Conservation (phyloP, 2,329 filamentous ascomycete species). For the Albifimbria verrucaria region DNA sequence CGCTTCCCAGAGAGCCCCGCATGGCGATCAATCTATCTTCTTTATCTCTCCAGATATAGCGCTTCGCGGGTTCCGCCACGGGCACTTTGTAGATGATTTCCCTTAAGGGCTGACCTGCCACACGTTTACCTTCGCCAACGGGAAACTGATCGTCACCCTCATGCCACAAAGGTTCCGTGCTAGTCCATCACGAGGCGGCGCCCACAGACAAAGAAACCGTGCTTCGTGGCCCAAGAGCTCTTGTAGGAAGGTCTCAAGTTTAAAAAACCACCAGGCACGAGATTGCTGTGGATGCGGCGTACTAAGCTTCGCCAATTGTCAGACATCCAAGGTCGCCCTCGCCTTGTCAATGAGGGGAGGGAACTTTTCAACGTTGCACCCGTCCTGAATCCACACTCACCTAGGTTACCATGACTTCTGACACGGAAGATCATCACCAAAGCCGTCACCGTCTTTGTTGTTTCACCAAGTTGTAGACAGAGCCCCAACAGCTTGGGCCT, state of each 20-base stretch:
- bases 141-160: background rate
- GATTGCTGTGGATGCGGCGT: background rate
- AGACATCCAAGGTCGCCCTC: no score
- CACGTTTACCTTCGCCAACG: background rate
- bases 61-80: background rate
- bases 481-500: no score
- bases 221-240: background rate
- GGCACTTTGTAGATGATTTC: background rate
- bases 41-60: background rate
- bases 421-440: no score
- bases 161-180: background rate
- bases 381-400: no score
- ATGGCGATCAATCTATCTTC: background rate
- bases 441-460: no score
- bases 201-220: background rate
- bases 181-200: background rate
- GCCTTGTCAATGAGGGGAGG: no score
- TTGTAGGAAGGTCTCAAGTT: background rate
- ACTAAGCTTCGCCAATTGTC: no score
- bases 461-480: no score
- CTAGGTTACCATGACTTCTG: no score
- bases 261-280: background rate
- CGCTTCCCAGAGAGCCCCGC: background rate
- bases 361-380: no score
- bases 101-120: background rate